Evolutionary conservation across 306 rosid genomes (phyloP), one percentile per base, ranked within the genome.

Genomic region (Rubus parviflorus): DNA sequence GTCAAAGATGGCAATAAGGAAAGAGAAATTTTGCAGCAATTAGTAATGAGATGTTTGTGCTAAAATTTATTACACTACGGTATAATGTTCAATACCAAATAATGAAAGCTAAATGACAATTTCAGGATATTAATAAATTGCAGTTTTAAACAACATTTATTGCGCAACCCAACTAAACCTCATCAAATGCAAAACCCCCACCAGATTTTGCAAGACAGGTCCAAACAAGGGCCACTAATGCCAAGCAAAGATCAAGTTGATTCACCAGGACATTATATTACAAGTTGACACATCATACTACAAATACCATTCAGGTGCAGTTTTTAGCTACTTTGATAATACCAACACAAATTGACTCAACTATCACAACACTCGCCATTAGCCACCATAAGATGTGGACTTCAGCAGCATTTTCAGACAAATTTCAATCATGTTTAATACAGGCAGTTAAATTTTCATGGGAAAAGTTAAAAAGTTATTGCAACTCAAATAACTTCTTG

Each of bases 331-430:
- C 49, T 41, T 42, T 14, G 22, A 8, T 42, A 45, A 40, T 40
- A 40, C 70, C 41, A 63, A 35, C 68, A 60, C 40, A 60, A 60
- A 63, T 35, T 35, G 40, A 63, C 68, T 35, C 45, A 63, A 35
- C 5, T 37, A 7, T 37, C 2, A 37, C 19, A 35, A 63, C n/a
- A 63, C 68, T 16, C n/a, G 14, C 1, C 5, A 65, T 65, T 38
- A 64, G 35, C 4, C 51, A 64, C 10, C 43, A 63, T 38, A 5
- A 64, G 69, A 15, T 38, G 22, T 17, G 40, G 13, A 3, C 37
- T 67, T n/a, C 69, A 38, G 17, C n/a, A 64, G 46, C 25, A 64
- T 38, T 64, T 63, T 64, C 9, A 42, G 52, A 10, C 9, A 67
- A 17, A 20, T n/a, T 67, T 67, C 35, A 42, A 8, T 67, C 17